Evolutionary conservation across 2,329 filamentous ascomycete genomes (phyloP), one percentile per base, ranked within the genome.

Genomic region (Aspergillus ustus): DNA sequence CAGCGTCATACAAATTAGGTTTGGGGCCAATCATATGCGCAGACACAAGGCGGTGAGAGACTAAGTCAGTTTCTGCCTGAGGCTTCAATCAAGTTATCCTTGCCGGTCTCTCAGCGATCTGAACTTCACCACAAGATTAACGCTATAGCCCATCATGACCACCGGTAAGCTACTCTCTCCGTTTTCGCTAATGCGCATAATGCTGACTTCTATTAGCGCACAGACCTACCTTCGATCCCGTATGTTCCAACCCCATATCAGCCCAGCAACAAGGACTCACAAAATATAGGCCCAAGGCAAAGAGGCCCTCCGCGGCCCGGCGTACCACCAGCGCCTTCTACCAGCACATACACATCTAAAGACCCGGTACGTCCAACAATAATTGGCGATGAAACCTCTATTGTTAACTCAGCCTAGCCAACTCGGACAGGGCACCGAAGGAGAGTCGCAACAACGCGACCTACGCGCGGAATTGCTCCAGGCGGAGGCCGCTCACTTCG

Each of bases 181-280:
- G 9, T 7, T 2, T 13, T 22, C 8, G 6, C 7, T 19, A 28
- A 25, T 28, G 13, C 11, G 7, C n/a, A 37, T 40, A 17, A 22
- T 57, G 44, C 59, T 57, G 44, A 67, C 65, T 72, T 61, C 79
- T 43, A 80, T 31, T 78, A 79, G 87, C 87, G 61, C 87, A 89
- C 75, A 91, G 95, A 81, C 95, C 95, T 60, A 99, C 95, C 0
- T 99, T 99, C 75, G 95, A 99, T 77, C 95, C 95, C 67, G 91
- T 93, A 85, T 67, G 83, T 69, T 57, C 54, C 13, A 49, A 49
- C 28, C 22, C 28, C 22, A 28, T 52, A 44, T 51, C 52, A 25
- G 13, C 19, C 45, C 54, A 73, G 77, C 9, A 70, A 79, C 64
- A 45, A 22, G 34, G 43, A 31, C 62, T 65, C 44, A 65, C 65